Percentiles rank a stretch among this genome's conserved stretches.
These are phyloP conservation scores for Boletus mariae DNA, from an alignment of 1,284 basidiomycete species.

Conservation along the genomic window DNA sequence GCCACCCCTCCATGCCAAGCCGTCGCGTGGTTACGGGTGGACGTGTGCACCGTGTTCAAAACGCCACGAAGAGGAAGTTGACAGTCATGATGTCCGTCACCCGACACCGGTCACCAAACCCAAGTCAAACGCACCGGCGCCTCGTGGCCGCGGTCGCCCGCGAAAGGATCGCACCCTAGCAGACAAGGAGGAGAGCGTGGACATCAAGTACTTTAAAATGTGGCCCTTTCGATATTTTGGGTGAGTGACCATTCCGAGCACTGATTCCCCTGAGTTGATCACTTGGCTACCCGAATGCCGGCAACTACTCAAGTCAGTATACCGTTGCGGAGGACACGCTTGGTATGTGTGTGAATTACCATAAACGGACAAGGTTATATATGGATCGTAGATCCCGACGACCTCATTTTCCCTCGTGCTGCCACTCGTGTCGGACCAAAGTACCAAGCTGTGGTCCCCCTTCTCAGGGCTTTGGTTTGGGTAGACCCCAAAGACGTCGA, in stretches of 20 bases:
- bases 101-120: constrained; percentile 48
- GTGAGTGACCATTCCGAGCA: constrained; percentile 43
- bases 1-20: constrained; percentile 92
- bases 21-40: constrained; percentile 97
- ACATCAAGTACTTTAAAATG: constrained; percentile 82
- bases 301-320: constrained; percentile 58
- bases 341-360: constrained; percentile 45
- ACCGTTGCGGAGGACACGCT: constrained; percentile 91
- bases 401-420: constrained; percentile 90
- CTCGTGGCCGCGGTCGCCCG: constrained; percentile 64
- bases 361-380: constrained; percentile 23
- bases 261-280: constrained; percentile 4
- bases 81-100: constrained; percentile 63
- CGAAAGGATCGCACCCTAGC: constrained; percentile 65
- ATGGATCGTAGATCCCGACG: constrained; percentile 72
- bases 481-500: constrained; percentile 38
- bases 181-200: constrained; percentile 72
- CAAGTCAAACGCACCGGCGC: constrained; percentile 68
- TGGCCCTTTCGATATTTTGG: constrained; percentile 98
- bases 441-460: constrained; percentile 70
- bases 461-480: constrained; percentile 34
- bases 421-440: constrained; percentile 85
- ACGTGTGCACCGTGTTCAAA: constrained; percentile 92
- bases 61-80: constrained; percentile 85
- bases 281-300: constrained; percentile 11